Evolutionary conservation across 352 stramenopile species (phyloP).

Genomic region (Globisporangium splendens): DNA sequence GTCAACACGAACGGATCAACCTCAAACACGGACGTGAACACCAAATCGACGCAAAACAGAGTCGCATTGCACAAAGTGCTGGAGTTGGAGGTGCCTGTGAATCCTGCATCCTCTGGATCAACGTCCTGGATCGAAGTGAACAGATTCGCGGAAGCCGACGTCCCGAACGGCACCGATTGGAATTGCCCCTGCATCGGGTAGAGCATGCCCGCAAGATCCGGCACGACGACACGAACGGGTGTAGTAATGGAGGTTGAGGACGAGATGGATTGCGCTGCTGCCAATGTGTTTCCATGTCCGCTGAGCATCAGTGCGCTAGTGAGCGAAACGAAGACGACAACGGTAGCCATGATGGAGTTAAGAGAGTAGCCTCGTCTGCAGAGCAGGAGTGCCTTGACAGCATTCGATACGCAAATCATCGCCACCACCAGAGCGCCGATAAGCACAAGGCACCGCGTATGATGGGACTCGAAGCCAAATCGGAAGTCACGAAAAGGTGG

Average conservation of each 20-base stretch:
- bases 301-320: neutral
- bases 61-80: constrained; percentile 7
- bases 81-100: neutral
- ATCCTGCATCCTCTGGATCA: neutral
- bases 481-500: too few species aligned
- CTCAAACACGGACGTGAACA: constrained; percentile 25
- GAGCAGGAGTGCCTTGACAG: too few species aligned
- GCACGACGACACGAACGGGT: constrained; percentile 19
- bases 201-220: constrained; percentile 26
- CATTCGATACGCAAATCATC: too few species aligned
- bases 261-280: constrained; percentile 13
- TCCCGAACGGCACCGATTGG: constrained; percentile 18
- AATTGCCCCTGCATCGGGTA: constrained; percentile 16
- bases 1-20: constrained; percentile 28
- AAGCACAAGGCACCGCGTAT: too few species aligned
- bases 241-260: constrained; percentile 14
- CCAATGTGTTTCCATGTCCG: neutral
- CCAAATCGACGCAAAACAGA: constrained; percentile 23
- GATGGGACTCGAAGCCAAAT: too few species aligned
- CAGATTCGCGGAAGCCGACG: neutral
- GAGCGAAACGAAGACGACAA: too few species aligned
- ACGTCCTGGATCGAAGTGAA: constrained; percentile 7
- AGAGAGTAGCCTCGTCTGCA: too few species aligned
- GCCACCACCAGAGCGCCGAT: too few species aligned
- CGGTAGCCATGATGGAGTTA: too few species aligned